These are phyloP conservation scores for Trichoderma asperellum DNA, from an alignment of 2,329 filamentous ascomycete genomes.

Conservation along the genomic window DNA sequence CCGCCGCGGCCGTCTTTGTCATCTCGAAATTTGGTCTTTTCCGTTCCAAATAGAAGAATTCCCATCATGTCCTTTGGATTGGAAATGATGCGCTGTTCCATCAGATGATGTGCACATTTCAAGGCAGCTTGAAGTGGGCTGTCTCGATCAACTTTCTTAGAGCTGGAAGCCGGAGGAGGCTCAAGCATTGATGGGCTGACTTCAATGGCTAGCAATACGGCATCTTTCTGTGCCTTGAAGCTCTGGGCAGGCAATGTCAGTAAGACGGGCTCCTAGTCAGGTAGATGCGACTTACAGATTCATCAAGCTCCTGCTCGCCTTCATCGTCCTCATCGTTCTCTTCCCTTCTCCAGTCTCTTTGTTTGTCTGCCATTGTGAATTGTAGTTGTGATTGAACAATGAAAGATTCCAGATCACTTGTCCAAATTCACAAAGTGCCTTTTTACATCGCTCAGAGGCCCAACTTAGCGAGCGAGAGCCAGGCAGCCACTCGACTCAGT, in stretches of 20 bases:
- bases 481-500: constrained; percentile 11
- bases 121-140: constrained; percentile 81
- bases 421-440: neutral
- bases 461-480: neutral
- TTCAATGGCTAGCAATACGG: constrained; percentile 95
- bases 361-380: constrained; percentile 40
- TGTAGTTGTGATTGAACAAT: neutral
- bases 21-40: constrained; percentile 78
- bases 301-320: constrained; percentile 62
- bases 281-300: constrained; percentile 54
- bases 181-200: constrained; percentile 86
- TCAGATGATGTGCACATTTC: constrained; percentile 91
- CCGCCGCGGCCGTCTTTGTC: constrained; percentile 63
- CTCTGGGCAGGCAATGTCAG: constrained; percentile 54
- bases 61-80: constrained; percentile 98
- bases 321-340: constrained; percentile 70
- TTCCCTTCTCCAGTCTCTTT: constrained; percentile 52
- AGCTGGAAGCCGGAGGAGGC: constrained; percentile 63
- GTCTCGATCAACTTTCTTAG: constrained; percentile 78
- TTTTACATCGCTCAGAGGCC: neutral
- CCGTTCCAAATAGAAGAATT: constrained; percentile 86
- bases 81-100: constrained; percentile 98
- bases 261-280: neutral
- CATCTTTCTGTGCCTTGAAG: constrained; percentile 93
- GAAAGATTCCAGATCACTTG: neutral